Base-by-base conservation (phyloP, 768 basidiomycete species). In the Postia placenta region DNA sequence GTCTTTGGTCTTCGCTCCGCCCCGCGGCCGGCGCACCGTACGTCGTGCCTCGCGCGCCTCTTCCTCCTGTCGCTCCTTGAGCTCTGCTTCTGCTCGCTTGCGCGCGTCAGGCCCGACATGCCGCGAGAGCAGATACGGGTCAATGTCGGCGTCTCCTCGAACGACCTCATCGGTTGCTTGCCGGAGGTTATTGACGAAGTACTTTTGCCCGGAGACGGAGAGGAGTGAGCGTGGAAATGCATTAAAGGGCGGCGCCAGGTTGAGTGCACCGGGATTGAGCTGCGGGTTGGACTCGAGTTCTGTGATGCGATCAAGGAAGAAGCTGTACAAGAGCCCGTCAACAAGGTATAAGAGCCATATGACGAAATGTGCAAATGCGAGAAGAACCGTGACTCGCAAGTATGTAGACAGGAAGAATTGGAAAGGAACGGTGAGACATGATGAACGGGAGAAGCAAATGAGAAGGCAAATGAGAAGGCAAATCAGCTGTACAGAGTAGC, bases 261-360 rank as follows among this genome's bases (percentile, higher is more conserved):
- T 48, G 25, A 42, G 46, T 59, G 42, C 64, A 44, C 23, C 54
- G 48, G 50, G 48, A 63, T 68, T 24, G 68, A 64, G 49, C 70
- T 71, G 24, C 58, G 56, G 57, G 46, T 52, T 56, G 24, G 47
- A 60, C 60, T 85, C 80, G 24, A 85, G 72, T 51, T 82, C 83
- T 51, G 72, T 68, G 53, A 86, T 81, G 23, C 81, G 79, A 53
- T 82, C 76, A 11, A 81, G 67, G 27, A 83, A 68, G 42, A 70
- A 60, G n/a, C n/a, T n/a, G n/a, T n/a, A n/a, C n/a, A n/a, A n/a
- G n/a, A n/a, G n/a, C n/a, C n/a, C n/a, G n/a, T n/a, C n/a, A n/a
- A n/a, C n/a, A n/a, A n/a, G n/a, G n/a, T n/a, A n/a, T n/a, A n/a
- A n/a, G n/a, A 7, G 4, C 5, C 33, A n/a, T n/a, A 35, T 35